These are phyloP conservation scores for Triangularia setosa DNA, from an alignment of 2,329 filamentous ascomycete genomes.

Conservation along the genomic window DNA sequence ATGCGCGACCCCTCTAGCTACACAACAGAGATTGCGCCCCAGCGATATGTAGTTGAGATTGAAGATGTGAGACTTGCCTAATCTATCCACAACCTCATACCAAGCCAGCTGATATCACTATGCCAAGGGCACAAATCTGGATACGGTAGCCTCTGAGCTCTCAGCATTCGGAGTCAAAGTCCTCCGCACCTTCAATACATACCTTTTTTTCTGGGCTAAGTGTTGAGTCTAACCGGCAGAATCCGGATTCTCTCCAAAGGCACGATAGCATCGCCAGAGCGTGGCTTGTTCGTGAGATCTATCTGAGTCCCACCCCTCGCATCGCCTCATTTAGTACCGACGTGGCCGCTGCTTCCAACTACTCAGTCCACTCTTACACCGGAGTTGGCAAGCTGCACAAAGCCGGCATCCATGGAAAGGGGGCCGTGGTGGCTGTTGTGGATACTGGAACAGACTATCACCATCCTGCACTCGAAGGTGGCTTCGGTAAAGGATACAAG, in stretches of 20 bases:
- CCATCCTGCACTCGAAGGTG: slow-evolving; percentile 35
- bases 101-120: background rate
- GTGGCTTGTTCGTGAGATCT: slow-evolving; percentile 26
- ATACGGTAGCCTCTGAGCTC: slow-evolving; percentile 16
- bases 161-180: slow-evolving; percentile 16
- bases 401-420: slow-evolving; percentile 11
- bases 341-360: slow-evolving; percentile 18
- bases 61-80: slow-evolving; percentile 9
- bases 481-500: slow-evolving; percentile 42
- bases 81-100: accelerated
- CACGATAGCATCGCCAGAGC: slow-evolving; percentile 18
- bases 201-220: slow-evolving; percentile 25
- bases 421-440: slow-evolving; percentile 13
- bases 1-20: background rate
- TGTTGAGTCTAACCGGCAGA: slow-evolving; percentile 21
- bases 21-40: slow-evolving; percentile 10
- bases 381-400: slow-evolving; percentile 11
- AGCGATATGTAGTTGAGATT: slow-evolving; percentile 24
- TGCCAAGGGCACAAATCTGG: slow-evolving; percentile 11
- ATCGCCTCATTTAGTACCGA: slow-evolving; percentile 19
- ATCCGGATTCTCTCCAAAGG: slow-evolving; percentile 21
- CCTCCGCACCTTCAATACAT: slow-evolving; percentile 20
- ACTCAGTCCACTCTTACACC: slow-evolving; percentile 13
- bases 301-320: slow-evolving; percentile 16
- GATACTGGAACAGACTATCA: slow-evolving; percentile 20